Conservation (phyloP, 129 eudicot genomes). For the Chrysanthemum makinoi region DNA sequence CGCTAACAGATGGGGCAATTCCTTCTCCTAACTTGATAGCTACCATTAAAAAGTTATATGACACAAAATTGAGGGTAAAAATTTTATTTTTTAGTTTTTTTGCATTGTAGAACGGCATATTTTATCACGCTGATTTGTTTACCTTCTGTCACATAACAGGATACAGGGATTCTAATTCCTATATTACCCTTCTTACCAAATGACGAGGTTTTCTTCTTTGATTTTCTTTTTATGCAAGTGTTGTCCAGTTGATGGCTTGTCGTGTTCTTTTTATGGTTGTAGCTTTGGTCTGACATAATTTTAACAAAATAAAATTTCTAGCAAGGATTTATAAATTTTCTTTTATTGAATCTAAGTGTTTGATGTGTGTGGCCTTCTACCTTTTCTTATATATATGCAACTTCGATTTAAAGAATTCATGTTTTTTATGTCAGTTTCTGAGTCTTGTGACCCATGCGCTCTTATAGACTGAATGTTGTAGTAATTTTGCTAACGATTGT, state of each 20-base stretch:
- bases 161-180: slow-evolving; percentile 76
- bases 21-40: slow-evolving; percentile 75
- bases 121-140: slow-evolving; percentile 19
- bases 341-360: no score
- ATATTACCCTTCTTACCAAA: slow-evolving; percentile 70
- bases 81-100: not conserved
- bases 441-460: slow-evolving; percentile 1
- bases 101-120: slow-evolving; percentile 3
- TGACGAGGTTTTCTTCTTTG: slow-evolving; percentile 62
- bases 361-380: no score
- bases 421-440: not conserved
- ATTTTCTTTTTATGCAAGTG: not conserved
- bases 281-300: not conserved
- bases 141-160: slow-evolving; percentile 44
- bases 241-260: slow-evolving; percentile 1
- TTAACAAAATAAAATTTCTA: no score
- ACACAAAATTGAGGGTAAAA: slow-evolving; percentile 66
- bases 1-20: slow-evolving; percentile 78
- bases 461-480: slow-evolving; percentile 9
- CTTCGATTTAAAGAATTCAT: no score
- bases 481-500: slow-evolving; percentile 3
- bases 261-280: not conserved
- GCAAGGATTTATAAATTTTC: no score
- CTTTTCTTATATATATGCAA: no score
- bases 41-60: slow-evolving; percentile 68